Evolutionary conservation across 2,329 filamentous ascomycete species (phyloP).

Genomic region (Simplicillium aogashimaense): DNA sequence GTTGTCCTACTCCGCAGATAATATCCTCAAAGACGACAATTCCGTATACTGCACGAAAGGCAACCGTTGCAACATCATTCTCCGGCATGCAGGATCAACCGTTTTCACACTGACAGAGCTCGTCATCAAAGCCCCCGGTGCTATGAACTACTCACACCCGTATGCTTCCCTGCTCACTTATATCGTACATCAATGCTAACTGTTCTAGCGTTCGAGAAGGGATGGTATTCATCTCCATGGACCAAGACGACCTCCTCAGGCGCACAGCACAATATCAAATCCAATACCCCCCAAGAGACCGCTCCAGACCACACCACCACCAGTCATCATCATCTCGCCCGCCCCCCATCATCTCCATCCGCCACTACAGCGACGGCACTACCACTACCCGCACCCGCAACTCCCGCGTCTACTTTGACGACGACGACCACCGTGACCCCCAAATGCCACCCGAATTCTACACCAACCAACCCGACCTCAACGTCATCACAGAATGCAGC

Average conservation of each 20-base stretch:
- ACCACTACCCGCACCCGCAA: constrained; percentile 36
- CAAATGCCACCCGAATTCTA: constrained; percentile 49
- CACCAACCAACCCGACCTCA: constrained; percentile 33
- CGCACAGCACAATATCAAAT: constrained; percentile 69
- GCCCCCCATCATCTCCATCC: constrained; percentile 37
- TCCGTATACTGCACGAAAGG: constrained; percentile 86
- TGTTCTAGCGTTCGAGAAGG: constrained; percentile 69
- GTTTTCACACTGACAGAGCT: constrained; percentile 79
- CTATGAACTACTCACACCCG: constrained; percentile 72
- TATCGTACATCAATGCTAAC: constrained; percentile 7
- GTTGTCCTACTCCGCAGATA: constrained; percentile 59
- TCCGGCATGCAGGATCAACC: constrained; percentile 70
- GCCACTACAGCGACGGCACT: constrained; percentile 41
- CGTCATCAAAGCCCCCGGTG: constrained; percentile 74
- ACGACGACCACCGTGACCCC: constrained; percentile 35
- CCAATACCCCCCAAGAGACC: constrained; percentile 36
- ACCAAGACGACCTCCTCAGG: constrained; percentile 62
- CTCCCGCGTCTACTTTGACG: constrained; percentile 29
- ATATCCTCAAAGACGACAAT: constrained; percentile 71
- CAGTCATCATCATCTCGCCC: constrained; percentile 8
- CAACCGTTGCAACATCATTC: constrained; percentile 77
- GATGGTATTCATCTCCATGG: constrained; percentile 86
- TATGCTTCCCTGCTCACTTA: constrained; percentile 33
- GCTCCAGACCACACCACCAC: neutral
- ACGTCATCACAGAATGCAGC: constrained; percentile 49